phyloP scores from a whole-genome alignment of 345 rosid species.

The Salix purpurea region DNA sequence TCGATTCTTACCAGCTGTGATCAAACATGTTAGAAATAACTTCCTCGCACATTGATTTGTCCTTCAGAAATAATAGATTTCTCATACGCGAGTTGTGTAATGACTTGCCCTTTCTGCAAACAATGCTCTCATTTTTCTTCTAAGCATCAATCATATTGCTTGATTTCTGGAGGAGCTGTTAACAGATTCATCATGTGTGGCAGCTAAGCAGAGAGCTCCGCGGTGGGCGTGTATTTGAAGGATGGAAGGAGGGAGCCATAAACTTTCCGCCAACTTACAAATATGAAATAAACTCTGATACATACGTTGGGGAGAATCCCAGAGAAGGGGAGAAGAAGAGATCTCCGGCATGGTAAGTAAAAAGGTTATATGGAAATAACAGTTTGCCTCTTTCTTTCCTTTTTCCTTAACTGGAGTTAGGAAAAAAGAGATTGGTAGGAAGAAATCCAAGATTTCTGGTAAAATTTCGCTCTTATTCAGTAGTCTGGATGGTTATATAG shows the following conservation, averaged over 20 bases:
- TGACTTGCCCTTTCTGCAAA: background rate
- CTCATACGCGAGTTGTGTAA: background rate
- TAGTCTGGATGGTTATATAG: background rate
- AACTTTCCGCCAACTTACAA: slow-evolving; percentile 93
- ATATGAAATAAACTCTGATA: slow-evolving; percentile 75
- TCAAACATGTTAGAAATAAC: background rate
- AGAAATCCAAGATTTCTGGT: background rate
- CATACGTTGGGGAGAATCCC: slow-evolving; percentile 74
- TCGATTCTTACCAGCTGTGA: background rate
- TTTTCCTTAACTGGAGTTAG: background rate
- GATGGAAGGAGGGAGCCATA: slow-evolving; percentile 88
- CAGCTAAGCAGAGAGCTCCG: slow-evolving; percentile 75
- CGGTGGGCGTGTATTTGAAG: slow-evolving; percentile 74
- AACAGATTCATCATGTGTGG: slow-evolving; percentile 5
- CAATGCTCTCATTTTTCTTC: background rate
- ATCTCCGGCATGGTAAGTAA: slow-evolving; percentile 90
- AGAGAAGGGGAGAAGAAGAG: slow-evolving; percentile 89
- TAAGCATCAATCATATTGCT: background rate
- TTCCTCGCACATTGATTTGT: background rate
- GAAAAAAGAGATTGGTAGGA: background rate
- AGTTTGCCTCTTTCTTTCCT: background rate
- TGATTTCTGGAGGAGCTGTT: background rate
- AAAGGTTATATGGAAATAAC: background rate
- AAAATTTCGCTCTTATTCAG: background rate
- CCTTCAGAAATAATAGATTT: background rate